Conservation (phyloP, 805 yeast species). For the Barnettozyma siamensis region DNA sequence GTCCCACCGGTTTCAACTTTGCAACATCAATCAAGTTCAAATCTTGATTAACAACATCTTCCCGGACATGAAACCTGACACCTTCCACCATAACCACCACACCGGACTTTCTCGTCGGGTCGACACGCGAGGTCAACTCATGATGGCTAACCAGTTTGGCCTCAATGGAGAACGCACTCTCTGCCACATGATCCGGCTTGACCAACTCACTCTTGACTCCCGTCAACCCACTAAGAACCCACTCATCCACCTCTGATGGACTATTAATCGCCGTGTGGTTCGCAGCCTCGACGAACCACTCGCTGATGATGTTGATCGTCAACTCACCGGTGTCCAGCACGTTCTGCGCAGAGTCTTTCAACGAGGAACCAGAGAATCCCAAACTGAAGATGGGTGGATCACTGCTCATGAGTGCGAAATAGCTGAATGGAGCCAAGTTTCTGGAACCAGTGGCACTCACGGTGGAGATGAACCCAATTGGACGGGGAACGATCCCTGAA, state of each 20-base stretch:
- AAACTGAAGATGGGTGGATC: constrained; percentile 57
- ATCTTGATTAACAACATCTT: constrained; percentile 43
- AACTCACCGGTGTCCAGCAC: constrained; percentile 46
- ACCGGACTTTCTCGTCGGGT: constrained; percentile 32
- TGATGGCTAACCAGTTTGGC: constrained; percentile 41
- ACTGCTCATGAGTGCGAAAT: constrained; percentile 38
- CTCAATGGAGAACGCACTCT: constrained; percentile 55
- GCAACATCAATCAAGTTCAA: constrained; percentile 35
- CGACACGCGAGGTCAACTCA: constrained; percentile 38
- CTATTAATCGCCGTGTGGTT: constrained; percentile 42
- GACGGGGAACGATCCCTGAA: constrained; percentile 54
- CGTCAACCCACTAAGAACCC: constrained; percentile 50
- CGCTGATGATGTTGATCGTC: constrained; percentile 51
- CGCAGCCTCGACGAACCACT: constrained; percentile 64
- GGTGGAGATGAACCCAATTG: constrained; percentile 54
- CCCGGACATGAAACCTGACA: constrained; percentile 49
- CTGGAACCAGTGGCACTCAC: constrained; percentile 34
- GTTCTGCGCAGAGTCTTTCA: constrained; percentile 46
- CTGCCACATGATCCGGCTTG: constrained; percentile 52
- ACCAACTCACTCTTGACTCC: constrained; percentile 40
- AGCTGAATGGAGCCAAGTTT: constrained; percentile 61
- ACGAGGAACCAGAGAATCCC: constrained; percentile 39
- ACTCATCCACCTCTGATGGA: constrained; percentile 48
- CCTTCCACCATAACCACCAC: constrained; percentile 46
- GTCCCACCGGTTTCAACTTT: constrained; percentile 47